phyloP scores from a whole-genome alignment of 1,139 yeast genomes.

The Kurtzmaniella quercitrusa region DNA sequence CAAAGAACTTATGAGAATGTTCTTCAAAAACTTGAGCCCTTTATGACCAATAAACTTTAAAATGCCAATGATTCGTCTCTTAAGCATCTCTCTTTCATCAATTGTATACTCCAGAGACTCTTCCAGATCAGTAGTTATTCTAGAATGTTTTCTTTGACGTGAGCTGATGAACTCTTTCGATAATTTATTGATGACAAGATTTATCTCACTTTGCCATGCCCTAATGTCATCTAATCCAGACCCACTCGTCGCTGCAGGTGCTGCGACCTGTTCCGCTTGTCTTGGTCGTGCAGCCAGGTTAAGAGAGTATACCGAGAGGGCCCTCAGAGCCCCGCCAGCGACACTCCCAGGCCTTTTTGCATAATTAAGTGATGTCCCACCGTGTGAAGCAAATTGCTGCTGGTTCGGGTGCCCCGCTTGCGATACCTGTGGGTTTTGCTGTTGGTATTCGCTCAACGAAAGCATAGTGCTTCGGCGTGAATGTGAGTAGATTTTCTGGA shows the following conservation, averaged over 20 bases:
- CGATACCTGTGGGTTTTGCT: conserved; percentile 30
- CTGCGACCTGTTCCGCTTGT: not conserved
- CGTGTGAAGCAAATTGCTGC: not conserved
- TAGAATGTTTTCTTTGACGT: not conserved
- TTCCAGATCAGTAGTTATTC: conserved; percentile 2
- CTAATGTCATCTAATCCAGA: conserved; percentile 33
- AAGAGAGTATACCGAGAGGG: conserved; percentile 22
- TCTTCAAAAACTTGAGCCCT: conserved; percentile 27
- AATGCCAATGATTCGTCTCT: conserved; percentile 20
- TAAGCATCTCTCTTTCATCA: conserved; percentile 23
- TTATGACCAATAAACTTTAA: conserved; percentile 28
- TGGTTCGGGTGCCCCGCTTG: conserved; percentile 10
- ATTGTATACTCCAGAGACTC: conserved; percentile 7
- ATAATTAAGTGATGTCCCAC: not conserved
- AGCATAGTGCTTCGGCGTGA: conserved; percentile 39
- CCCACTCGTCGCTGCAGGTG: not conserved
- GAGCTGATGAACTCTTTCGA: conserved; percentile 31
- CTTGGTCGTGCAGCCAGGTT: conserved; percentile 2
- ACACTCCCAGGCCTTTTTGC: conserved; percentile 9
- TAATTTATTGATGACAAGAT: conserved; percentile 35
- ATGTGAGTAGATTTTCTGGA: conserved; percentile 44
- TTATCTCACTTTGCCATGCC: conserved; percentile 45
- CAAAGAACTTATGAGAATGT: conserved; percentile 34
- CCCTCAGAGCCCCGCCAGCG: conserved; percentile 12
- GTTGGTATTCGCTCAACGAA: conserved; percentile 36